Percentiles rank a stretch among this genome's conserved stretches.
Evolutionary conservation across 495 filamentous ascomycete genomes (phyloP).

Genomic region (Penicillium waksmanii): DNA sequence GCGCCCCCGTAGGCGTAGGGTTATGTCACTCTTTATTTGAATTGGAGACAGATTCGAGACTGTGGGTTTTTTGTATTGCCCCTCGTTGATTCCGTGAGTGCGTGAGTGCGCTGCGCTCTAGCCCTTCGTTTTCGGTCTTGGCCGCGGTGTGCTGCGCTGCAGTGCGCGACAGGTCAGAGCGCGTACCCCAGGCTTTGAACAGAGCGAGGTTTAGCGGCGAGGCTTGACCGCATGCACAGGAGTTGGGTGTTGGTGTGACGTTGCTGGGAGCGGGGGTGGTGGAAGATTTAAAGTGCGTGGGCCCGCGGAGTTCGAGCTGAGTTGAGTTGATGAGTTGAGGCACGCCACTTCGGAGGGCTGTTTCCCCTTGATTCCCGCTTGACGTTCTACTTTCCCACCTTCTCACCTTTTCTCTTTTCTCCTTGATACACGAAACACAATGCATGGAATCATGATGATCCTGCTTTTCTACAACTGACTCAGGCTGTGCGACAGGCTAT

Average conservation of each 20-base stretch:
- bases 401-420: neutral
- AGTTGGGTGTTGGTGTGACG: neutral
- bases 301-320: no score
- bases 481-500: no score
- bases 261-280: neutral
- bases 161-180: neutral
- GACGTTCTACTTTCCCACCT: neutral
- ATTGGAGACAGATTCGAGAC: no score
- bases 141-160: neutral
- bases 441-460: neutral
- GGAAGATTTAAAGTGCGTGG: constrained; percentile 7
- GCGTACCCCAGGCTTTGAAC: constrained; percentile 1
- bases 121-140: neutral
- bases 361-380: neutral
- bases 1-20: neutral
- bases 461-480: no score
- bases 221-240: constrained; percentile 4
- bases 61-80: no score
- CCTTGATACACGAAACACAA: neutral
- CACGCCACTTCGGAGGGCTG: constrained; percentile 5
- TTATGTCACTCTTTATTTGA: no score
- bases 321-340: no score
- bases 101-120: neutral
- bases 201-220: neutral
- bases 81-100: neutral